Base-by-base conservation (phyloP, 441 rosid genomes). In the Dalechampia spathulata region DNA sequence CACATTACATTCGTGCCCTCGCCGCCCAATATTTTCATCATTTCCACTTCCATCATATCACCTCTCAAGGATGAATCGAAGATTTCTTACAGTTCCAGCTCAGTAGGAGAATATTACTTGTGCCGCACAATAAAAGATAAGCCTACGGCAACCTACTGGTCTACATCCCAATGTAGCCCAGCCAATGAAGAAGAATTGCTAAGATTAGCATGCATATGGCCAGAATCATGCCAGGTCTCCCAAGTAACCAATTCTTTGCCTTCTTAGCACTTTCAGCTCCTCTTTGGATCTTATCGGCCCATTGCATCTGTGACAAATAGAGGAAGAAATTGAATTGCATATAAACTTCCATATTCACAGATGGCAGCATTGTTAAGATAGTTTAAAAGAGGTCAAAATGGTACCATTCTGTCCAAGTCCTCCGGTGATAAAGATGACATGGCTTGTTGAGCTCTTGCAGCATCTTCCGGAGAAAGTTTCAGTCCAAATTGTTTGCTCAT, bases 361-460 rank as follows among this genome's bases (percentile, higher is more conserved):
- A 23, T 20, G 44, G 13, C 14, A 62, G 36, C 26, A 4, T 28
- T 28, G 32, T 15, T 37, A 12, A 2, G 6, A 49, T 27, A 52
- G 16, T 34, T n/a, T n/a, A n/a, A n/a, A n/a, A 23, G 16, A 22
- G 26, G 8, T 30, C 4, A 30, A 39, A 16, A 47, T 55, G 3
- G 12, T 80, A 86, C 99, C 99, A 86, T 89, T 73, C 66, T 85
- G 67, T 89, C 99, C 71, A 92, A 67, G 69, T 49, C 79, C 45
- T 87, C 92, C 0, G 92, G 92, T 8, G 97, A 85, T 57, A 86
- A 71, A 69, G 92, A 83, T 42, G 96, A 70, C 96, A 92, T 86
- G 52, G 96, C 86, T 80, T 92, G 75, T 57, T 92, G 96, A 60
- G 86, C 94, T 73, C 72, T 89, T 25, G 73, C 92, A 17, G 99